A percentile compares a stretch with the other conserved stretches of the same genome.
phyloP scores from a whole-genome alignment of 2,329 filamentous ascomycete genomes.

The Lecanicillium sp. region DNA sequence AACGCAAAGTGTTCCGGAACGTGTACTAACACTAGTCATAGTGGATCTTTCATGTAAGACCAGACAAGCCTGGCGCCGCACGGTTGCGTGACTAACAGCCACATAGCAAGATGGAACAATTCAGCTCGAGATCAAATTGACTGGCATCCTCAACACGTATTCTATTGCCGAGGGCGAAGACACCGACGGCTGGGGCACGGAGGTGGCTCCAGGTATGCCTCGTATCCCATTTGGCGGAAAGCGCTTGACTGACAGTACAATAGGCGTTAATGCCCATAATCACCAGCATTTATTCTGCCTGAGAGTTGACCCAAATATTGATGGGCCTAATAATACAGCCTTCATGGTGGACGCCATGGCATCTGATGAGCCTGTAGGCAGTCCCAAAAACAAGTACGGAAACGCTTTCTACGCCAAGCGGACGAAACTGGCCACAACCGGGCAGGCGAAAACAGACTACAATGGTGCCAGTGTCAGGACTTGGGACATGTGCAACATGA shows the following conservation, averaged over 20 bases:
- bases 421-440: conserved; percentile 67
- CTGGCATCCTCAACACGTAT: conserved; percentile 79
- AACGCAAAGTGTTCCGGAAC: neutral
- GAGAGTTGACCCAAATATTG: conserved; percentile 78
- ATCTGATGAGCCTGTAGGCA: conserved; percentile 68
- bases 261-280: conserved; percentile 83
- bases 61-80: too few species aligned
- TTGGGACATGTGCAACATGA: conserved; percentile 86
- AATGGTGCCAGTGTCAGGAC: conserved; percentile 70
- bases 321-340: conserved; percentile 77
- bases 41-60: too few species aligned
- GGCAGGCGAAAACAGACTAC: conserved; percentile 69
- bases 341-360: conserved; percentile 72
- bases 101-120: conserved; percentile 73
- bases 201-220: conserved; percentile 65
- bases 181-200: conserved; percentile 79
- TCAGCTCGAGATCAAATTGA: conserved; percentile 86
- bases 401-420: conserved; percentile 85
- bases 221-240: too few species aligned
- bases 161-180: conserved; percentile 70
- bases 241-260: neutral
- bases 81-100: conserved; percentile 41
- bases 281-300: conserved; percentile 94
- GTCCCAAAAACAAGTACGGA: conserved; percentile 75
- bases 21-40: neutral